phyloP scores from a whole-genome alignment of 2,329 filamentous ascomycete genomes.

The Colletotrichum echinochloae region DNA sequence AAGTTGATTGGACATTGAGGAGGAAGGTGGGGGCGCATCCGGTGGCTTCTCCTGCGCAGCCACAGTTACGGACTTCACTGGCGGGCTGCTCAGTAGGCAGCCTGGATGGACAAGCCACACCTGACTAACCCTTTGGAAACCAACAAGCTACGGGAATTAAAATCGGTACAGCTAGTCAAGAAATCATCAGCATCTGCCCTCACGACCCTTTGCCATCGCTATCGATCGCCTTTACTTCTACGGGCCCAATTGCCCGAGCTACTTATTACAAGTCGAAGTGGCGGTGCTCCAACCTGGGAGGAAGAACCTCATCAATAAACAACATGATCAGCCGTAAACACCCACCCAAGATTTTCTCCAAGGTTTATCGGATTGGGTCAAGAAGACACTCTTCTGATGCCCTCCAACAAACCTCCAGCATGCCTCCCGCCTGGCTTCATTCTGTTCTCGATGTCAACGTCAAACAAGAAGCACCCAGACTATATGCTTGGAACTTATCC shows the following conservation, averaged over 20 bases:
- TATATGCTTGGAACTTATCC: conserved; percentile 52
- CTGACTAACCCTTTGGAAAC: background rate
- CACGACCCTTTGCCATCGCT: background rate
- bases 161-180: background rate
- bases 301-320: background rate
- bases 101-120: conserved; percentile 3
- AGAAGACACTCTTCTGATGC: background rate
- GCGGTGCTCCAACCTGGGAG: background rate
- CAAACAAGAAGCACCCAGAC: conserved; percentile 46
- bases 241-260: background rate
- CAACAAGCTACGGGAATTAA: background rate
- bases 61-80: background rate
- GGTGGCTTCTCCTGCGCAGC: background rate
- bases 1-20: conserved; percentile 8
- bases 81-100: background rate
- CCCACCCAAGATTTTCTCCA: background rate
- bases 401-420: conserved; percentile 9
- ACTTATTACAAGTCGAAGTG: background rate
- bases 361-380: background rate
- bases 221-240: background rate
- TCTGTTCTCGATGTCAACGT: conserved; percentile 44
- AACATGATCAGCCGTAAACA: conserved; percentile 1
- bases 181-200: background rate
- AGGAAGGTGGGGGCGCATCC: background rate
- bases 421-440: conserved; percentile 48